Base-by-base conservation (phyloP, 2,329 filamentous ascomycete species). In the Fusarium sp. region DNA sequence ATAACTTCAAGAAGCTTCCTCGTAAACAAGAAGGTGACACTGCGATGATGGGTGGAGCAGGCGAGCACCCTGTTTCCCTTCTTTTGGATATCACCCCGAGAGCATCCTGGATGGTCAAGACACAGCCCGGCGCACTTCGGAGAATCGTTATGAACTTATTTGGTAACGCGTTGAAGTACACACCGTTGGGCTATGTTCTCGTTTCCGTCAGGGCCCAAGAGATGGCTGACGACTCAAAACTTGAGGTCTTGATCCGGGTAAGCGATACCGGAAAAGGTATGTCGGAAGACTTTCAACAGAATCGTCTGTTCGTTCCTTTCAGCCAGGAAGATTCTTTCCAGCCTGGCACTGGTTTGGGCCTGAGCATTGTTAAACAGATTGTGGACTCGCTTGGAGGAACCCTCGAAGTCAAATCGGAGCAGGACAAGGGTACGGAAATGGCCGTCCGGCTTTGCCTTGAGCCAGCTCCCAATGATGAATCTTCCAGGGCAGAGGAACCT, bases 251-350 rank as follows among this genome's bases (percentile, higher is more conserved):
- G 7, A 72, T 88, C 28, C 86, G 81, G 1, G 84, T 92, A 10
- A 82, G 83, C 0, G 90, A 92, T 74, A 89, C 88, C 3, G 90
- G 90, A 2, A 86, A 87, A 63, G 90, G 90, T 10, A 92, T 92
- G 66, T 87, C 85, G 0, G 82, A 86, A 36, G 86, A 90, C 22
- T 92, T 89, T 68, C 79, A 90, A 54, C 83, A 86, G 20, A 85
- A 86, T 15, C 84, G 85, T 17, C 78, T 91, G 0, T 92, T 88
- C 70, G 86, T 86, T 0, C 88, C 89, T 0, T 91, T 91, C 64
- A 80, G 83, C 0, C 90, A 92, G 68, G 90, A 92, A 72, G 86
- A 90, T 58, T 81, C 83, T 0, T 78, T 92, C 18, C 84, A 87
- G 3, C 84, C 85, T 7, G 90, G 89, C 1, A 88, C 87, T 1